A percentile compares a stretch with the other conserved stretches of the same genome.
phyloP scores from a whole-genome alignment of 1,139 yeast species.

The Protomyces inundatus region DNA sequence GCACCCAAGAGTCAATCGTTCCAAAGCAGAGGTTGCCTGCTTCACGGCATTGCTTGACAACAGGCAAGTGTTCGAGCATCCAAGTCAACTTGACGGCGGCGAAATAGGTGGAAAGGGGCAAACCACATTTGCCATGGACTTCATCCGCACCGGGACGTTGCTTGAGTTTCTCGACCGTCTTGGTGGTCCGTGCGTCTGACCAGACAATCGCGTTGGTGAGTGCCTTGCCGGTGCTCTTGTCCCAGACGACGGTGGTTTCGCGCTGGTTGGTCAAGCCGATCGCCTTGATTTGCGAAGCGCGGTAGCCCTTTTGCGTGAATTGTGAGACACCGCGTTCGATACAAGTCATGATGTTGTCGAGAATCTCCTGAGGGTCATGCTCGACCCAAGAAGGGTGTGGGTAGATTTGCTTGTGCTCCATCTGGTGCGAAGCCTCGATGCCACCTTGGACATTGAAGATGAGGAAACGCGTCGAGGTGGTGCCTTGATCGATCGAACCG shows the following conservation, averaged over 20 bases:
- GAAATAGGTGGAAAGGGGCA: slow-evolving; percentile 85
- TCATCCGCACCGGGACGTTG: slow-evolving; percentile 57
- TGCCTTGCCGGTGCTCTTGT: slow-evolving; percentile 74
- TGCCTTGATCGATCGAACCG: slow-evolving; percentile 47
- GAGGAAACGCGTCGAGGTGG: slow-evolving; percentile 90
- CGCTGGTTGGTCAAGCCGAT: slow-evolving; percentile 84
- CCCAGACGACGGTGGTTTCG: slow-evolving; percentile 91
- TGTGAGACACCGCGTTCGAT: slow-evolving; percentile 39
- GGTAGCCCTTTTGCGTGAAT: slow-evolving; percentile 37
- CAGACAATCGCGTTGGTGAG: slow-evolving; percentile 86
- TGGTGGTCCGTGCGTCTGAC: slow-evolving; percentile 88
- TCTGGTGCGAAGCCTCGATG: slow-evolving; percentile 82
- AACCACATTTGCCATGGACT: slow-evolving; percentile 66
- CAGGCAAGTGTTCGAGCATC: slow-evolving; percentile 74
- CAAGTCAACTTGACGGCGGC: slow-evolving; percentile 87
- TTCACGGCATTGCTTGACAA: slow-evolving; percentile 66
- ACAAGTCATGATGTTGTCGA: slow-evolving; percentile 58
- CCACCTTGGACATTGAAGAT: slow-evolving; percentile 66
- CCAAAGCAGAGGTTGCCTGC: slow-evolving; percentile 81
- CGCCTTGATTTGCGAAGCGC: slow-evolving; percentile 38
- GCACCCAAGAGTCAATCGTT: slow-evolving; percentile 91
- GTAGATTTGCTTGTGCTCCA: slow-evolving; percentile 52
- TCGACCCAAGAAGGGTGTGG: slow-evolving; percentile 55
- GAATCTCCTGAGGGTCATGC: slow-evolving; percentile 80
- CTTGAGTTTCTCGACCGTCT: slow-evolving; percentile 61